Evolutionary conservation across 495 filamentous ascomycete genomes (phyloP), one percentile per base, ranked within the genome.

Genomic region (Lophiotrema nucula): DNA sequence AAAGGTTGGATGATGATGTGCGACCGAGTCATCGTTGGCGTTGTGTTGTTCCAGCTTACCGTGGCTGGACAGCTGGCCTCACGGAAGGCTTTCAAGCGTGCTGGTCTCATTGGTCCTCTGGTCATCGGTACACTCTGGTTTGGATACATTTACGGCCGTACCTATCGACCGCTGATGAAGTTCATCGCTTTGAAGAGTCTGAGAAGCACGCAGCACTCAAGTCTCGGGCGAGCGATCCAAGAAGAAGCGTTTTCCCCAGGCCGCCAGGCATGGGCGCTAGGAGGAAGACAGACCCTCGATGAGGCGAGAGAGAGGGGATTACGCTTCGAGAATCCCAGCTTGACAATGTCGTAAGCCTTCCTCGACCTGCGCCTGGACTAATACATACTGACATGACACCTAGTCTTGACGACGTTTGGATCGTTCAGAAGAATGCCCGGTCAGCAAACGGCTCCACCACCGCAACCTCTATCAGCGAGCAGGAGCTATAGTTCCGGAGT

Each of bases 1-100:
- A 83, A 84, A 55, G 91, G 91, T 1, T 99, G 95, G 95, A 81
- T 85, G 19, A 93, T 97, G 77, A 95, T 97, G 33, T 96, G 92
- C 72, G 89, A 91, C 59, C 85, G 95, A 18, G 77, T 97, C 24
- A 79, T 95, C 24, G 73, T 96, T 27, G 95, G 93, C 1, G 69
- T 96, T 13, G 72, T 90, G 15, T 79, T 97, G 27, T 96, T 95
- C 68, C 92, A 99, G 65, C 68, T 96, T 22, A 87, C 92, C 31
- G 95, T 95, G 81, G 88, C 91, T 12, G 93, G 92, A 1, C 83
- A 90, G 38, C 77, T 99, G 19, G 89, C 90, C 10, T 72, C 92
- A n/a, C 80, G 81, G 24, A 68, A 76, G 33, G 88, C 87, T 0
- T 88, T 90, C 52, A 83, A 79, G 13, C 77, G 85, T 5, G 85